A percentile compares a stretch with the other conserved stretches of the same genome.
phyloP scores from a whole-genome alignment of 192 early-diverging fungal genomes.

The Thamnidium elegans region DNA sequence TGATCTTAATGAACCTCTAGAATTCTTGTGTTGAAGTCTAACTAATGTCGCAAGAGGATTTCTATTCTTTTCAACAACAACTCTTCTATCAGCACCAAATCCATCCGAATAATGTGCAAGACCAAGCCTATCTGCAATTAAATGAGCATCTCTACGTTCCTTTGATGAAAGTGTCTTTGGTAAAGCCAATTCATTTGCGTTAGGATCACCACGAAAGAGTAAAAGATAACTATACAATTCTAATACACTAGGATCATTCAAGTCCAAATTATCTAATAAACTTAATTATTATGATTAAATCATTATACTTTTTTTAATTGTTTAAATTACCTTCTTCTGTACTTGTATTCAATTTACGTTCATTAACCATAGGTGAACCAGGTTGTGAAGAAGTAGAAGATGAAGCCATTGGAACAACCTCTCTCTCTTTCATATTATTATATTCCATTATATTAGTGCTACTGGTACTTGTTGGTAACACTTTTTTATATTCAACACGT shows the following conservation, averaged over 20 bases:
- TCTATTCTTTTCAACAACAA: constrained; percentile 42
- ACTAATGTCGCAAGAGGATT: constrained; percentile 13
- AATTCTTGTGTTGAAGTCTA: constrained; percentile 17
- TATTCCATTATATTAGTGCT: constrained; percentile 27
- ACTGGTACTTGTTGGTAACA: constrained; percentile 51
- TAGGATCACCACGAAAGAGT: constrained; percentile 67
- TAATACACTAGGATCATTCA: constrained; percentile 69
- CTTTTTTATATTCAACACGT: constrained; percentile 79
- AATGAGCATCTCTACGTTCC: constrained; percentile 59
- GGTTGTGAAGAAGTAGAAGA: not conserved
- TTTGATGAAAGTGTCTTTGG: constrained; percentile 56
- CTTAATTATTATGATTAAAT: not conserved
- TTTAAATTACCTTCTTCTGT: not conserved
- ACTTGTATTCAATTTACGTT: not conserved
- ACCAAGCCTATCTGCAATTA: constrained; percentile 72
- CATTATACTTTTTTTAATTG: not conserved
- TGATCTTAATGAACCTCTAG: constrained; percentile 24
- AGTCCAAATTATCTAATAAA: constrained; percentile 45
- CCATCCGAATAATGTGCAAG: constrained; percentile 50
- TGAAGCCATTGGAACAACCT: constrained; percentile 30
- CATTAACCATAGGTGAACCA: not conserved
- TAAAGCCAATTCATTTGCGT: constrained; percentile 63
- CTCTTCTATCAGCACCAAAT: constrained; percentile 44
- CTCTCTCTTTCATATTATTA: constrained; percentile 43
- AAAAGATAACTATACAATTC: constrained; percentile 70